Conservation (phyloP, 176 grass and related monocot genomes). For the Aegilops sharonensis region DNA sequence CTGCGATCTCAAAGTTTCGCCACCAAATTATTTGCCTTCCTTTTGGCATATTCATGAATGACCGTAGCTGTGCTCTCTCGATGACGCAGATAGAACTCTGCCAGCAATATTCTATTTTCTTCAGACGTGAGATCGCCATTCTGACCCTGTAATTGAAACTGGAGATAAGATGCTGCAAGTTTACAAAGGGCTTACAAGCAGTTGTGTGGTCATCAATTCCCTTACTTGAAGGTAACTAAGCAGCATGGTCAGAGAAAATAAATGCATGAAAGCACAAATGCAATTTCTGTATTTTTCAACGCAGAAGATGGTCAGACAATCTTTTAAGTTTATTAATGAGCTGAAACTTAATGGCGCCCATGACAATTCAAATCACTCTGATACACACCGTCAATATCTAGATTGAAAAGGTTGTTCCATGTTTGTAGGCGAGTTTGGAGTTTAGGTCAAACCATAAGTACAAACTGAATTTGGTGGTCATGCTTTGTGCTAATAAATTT, state of each 20-base stretch:
- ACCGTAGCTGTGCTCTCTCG: conserved; percentile 62
- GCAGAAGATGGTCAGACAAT: not conserved
- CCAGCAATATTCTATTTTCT: conserved; percentile 88
- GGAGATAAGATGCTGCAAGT: conserved; percentile 22
- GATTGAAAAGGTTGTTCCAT: conserved; percentile 2
- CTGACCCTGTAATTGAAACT: conserved; percentile 54
- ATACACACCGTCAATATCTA: not conserved
- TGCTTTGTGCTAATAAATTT: conserved; percentile 2
- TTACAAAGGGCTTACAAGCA: conserved; percentile 17
- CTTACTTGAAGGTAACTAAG: conserved; percentile 2
- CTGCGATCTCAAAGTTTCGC: conserved; percentile 37
- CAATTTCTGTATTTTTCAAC: not conserved
- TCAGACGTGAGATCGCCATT: conserved; percentile 76
- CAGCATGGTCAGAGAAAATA: conserved; percentile 3
- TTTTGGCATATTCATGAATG: conserved; percentile 84
- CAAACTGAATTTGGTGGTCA: conserved; percentile 7
- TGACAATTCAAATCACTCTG: not conserved
- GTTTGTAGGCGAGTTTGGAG: not conserved
- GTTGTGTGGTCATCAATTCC: not conserved
- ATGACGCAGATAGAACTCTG: conserved; percentile 92
- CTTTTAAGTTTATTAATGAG: not conserved
- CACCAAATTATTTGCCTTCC: conserved; percentile 46
- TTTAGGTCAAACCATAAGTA: not conserved
- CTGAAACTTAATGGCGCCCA: not conserved
- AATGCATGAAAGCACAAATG: not conserved